Percentiles rank a stretch among this genome's conserved stretches.
These are phyloP conservation scores for Coelastrella sp. DNA, from an alignment of 139 green algal species.

Conservation along the genomic window DNA sequence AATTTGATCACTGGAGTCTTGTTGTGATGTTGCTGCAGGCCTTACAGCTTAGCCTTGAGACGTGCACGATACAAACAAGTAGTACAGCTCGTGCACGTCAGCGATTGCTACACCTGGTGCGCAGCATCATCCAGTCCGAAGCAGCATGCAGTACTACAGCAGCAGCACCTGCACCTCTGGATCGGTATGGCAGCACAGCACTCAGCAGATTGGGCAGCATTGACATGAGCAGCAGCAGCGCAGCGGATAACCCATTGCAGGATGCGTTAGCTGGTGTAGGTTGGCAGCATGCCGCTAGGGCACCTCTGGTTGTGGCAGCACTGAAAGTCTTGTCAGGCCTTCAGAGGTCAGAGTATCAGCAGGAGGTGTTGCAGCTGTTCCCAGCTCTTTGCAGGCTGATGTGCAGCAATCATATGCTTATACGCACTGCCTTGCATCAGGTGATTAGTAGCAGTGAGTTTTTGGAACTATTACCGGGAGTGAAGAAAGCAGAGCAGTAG, in stretches of 20 bases:
- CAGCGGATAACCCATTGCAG: conserved; percentile 11
- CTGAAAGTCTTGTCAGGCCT: conserved; percentile 43
- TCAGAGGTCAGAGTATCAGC: neutral
- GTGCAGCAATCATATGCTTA: conserved; percentile 57
- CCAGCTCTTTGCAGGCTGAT: conserved; percentile 61
- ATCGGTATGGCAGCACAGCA: neutral
- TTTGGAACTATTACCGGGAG: conserved; percentile 24
- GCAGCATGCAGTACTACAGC: conserved; percentile 14
- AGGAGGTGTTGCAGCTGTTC: conserved; percentile 56
- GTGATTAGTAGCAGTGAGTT: conserved; percentile 50
- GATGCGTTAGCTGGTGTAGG: conserved; percentile 19
- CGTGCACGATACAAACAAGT: neutral
- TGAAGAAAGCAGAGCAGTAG: neutral
- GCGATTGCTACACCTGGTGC: conserved; percentile 33
- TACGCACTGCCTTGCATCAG: conserved; percentile 50
- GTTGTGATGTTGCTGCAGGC: conserved; percentile 23
- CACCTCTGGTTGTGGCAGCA: conserved; percentile 52
- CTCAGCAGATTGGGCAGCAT: neutral
- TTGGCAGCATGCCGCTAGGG: conserved; percentile 51
- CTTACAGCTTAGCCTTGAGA: neutral
- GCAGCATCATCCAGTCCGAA: conserved; percentile 40
- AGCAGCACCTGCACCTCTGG: no score
- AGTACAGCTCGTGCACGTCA: neutral
- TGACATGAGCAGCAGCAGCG: conserved; percentile 14
- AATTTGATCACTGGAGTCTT: no score